phyloP scores from a whole-genome alignment of 768 basidiomycete species.

The Rhodotorula taiwanensis region DNA sequence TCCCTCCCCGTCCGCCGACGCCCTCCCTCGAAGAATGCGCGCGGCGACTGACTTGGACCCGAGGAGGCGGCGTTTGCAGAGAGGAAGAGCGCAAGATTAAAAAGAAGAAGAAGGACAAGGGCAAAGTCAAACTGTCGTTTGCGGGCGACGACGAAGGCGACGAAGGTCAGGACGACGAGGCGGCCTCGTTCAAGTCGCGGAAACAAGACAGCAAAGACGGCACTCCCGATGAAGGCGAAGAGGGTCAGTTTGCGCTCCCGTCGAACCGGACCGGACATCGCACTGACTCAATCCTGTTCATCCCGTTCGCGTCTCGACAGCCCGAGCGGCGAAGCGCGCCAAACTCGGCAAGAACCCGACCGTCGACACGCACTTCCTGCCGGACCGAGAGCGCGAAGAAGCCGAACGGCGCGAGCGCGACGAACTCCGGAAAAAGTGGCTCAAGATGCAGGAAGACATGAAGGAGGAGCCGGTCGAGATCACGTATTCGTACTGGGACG shows the following conservation, averaged over 20 bases:
- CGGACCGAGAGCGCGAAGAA: conserved; percentile 95
- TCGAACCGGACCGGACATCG: no score
- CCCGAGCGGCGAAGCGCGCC: conserved; percentile 55
- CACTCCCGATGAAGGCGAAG: conserved; percentile 3
- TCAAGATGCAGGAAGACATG: conserved; percentile 56
- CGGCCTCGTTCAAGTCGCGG: conserved; percentile 23
- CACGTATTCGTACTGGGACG: conserved; percentile 97
- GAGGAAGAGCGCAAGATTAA: conserved; percentile 42
- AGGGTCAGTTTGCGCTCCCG: not conserved
- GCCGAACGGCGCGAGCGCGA: conserved; percentile 82
- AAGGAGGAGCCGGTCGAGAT: conserved; percentile 70
- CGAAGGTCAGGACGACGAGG: conserved; percentile 29
- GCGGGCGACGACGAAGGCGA: conserved; percentile 63
- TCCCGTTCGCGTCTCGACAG: not conserved
- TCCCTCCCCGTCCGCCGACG: no score
- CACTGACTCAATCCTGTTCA: not conserved
- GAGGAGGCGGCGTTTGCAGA: conserved; percentile 21
- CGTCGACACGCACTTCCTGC: conserved; percentile 96
- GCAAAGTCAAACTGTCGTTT: conserved; percentile 84
- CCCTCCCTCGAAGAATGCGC: not conserved
- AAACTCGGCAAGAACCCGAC: conserved; percentile 90
- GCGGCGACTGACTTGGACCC: not conserved
- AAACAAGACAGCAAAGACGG: conserved; percentile 6
- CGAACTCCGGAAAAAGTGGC: conserved; percentile 80
- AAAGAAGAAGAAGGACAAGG: conserved; percentile 88